Evolutionary conservation across 495 filamentous ascomycete genomes (phyloP).

Genomic region (Podospora australis): DNA sequence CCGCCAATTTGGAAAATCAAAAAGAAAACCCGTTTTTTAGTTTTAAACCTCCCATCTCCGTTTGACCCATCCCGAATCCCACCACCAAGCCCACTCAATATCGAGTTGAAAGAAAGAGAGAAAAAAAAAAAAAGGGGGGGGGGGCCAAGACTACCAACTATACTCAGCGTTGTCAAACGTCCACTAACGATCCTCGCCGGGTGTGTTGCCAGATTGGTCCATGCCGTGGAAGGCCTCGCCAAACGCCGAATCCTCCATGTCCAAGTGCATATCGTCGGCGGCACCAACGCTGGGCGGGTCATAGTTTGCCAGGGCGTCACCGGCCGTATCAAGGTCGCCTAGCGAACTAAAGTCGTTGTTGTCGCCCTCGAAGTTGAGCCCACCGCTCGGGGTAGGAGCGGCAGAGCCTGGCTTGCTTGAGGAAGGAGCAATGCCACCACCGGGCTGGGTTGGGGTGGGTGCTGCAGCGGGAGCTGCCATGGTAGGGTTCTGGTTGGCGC

Average conservation of each 20-base stretch:
- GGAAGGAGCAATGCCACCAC: neutral
- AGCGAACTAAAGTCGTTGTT: conserved; percentile 48
- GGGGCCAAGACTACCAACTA: neutral
- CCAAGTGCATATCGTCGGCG: conserved; percentile 39
- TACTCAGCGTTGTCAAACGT: no score
- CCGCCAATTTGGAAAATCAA: neutral
- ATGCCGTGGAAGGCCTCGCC: conserved; percentile 52
- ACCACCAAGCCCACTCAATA: no score
- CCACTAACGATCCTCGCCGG: neutral
- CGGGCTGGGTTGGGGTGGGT: neutral
- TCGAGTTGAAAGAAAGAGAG: no score
- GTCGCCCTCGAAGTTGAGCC: conserved; percentile 32
- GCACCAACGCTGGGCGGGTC: conserved; percentile 25
- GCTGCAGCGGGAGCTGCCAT: conserved; percentile 19
- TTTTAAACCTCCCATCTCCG: no score
- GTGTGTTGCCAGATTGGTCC: conserved; percentile 18
- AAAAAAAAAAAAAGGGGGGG: no score
- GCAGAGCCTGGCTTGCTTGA: conserved; percentile 33
- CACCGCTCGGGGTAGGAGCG: conserved; percentile 31
- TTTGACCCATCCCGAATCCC: no score
- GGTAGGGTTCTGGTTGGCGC: neutral
- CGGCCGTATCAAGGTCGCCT: conserved; percentile 46
- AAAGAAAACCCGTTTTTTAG: neutral
- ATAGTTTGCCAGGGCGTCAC: conserved; percentile 41
- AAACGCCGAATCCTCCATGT: conserved; percentile 51